Conservation (phyloP, 306 rosid genomes). For the Acacia confusa region DNA sequence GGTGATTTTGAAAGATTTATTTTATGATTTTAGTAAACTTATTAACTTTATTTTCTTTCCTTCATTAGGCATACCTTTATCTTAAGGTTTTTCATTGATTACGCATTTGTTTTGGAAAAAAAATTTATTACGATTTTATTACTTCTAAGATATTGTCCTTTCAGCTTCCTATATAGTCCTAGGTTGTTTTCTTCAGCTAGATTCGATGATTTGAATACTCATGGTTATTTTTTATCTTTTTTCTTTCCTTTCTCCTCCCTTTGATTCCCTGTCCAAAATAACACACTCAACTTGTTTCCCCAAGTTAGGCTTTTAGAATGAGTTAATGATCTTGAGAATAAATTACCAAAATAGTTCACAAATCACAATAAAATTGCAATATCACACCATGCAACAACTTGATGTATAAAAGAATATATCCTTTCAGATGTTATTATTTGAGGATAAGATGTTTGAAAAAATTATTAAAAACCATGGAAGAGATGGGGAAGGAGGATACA, state of each 20-base stretch:
- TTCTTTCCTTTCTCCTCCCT: neutral
- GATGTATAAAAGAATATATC: neutral
- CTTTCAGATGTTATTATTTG: constrained; percentile 2
- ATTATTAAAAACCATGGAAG: neutral
- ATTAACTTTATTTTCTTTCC: neutral
- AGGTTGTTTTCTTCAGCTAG: neutral
- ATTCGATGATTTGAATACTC: neutral
- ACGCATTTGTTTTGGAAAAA: neutral
- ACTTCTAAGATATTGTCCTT: neutral
- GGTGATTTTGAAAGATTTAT: neutral
- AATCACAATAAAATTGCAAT: constrained; percentile 4
- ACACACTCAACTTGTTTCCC: neutral
- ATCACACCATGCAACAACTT: neutral
- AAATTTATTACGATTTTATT: neutral
- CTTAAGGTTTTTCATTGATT: neutral
- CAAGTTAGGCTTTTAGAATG: constrained; percentile 18
- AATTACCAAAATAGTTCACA: constrained; percentile 1
- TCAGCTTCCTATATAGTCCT: neutral
- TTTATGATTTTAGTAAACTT: neutral
- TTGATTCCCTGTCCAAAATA: neutral
- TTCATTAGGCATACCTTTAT: neutral
- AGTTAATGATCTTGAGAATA: constrained; percentile 18
- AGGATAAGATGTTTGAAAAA: neutral
- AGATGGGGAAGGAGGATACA: neutral
- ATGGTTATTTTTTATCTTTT: neutral